Evolutionary conservation across 345 rosid species (phyloP), one percentile per base, ranked within the genome.

Genomic region (Anastatica hierochuntica): DNA sequence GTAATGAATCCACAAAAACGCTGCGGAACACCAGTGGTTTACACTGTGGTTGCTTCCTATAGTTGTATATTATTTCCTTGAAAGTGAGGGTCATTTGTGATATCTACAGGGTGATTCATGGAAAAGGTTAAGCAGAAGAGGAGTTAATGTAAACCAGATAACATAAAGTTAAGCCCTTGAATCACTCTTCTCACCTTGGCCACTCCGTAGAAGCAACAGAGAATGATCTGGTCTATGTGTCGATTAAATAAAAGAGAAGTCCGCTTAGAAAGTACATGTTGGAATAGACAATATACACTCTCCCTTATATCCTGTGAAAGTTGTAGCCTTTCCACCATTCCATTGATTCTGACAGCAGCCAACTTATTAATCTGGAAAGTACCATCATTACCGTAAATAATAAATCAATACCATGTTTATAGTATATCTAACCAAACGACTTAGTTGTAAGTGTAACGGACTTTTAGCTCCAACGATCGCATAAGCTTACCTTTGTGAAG

Each of bases 1-100:
- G 69, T 53, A 82, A 69, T 52, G 81, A 69, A 62, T 88, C 94
- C 59, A 88, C 79, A 76, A 78, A 85, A 21, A 92, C 95, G 23
- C 79, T 81, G 29, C 90, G 82, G 66, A 83, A 92, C 38, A 92
- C 95, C 62, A 78, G 88, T 18, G 90, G 88, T 69, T 85, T 88
- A 72, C 97, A 85, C 49, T 88, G 98, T 59, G 97, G 90, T 64
- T 92, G 98, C 87, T 85, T 92, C 72, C 88, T 72, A 58, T 85
- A 88, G 76, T 85, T 85, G 76, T 49, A 68, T 47, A 92, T 77
- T 46, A 92, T 88, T 56, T 88, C 95, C 76, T 66, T 74, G 59
- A 92, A 92, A 26, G 97, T 85, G 39, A 92, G 67, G 61, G 69
- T 75, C 68, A 81, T 69, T 62, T 88, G 90, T 70, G 90, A 85